Conservation (phyloP, 495 filamentous ascomycete genomes). For the Terfezia boudieri region DNA sequence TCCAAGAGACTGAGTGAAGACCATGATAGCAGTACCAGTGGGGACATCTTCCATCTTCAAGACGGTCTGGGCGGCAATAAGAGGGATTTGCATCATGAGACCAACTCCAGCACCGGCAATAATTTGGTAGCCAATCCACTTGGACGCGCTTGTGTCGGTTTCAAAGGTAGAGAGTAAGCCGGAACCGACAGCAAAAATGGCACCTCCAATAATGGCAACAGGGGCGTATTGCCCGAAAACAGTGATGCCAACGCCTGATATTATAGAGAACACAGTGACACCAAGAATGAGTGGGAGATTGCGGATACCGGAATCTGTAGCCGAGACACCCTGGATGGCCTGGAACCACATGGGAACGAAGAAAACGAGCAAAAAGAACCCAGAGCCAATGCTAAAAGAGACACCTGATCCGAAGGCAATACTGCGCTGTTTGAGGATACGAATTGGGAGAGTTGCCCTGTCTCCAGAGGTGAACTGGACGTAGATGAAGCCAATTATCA, state of each 20-base stretch:
- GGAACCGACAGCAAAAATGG: slow-evolving; percentile 40
- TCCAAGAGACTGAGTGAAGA: slow-evolving; percentile 51
- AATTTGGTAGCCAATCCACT: slow-evolving; percentile 58
- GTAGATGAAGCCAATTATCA: slow-evolving; percentile 37
- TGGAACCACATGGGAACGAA: slow-evolving; percentile 84
- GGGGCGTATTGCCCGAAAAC: slow-evolving; percentile 54
- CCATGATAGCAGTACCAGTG: slow-evolving; percentile 39
- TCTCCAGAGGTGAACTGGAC: slow-evolving; percentile 47
- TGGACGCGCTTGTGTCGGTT: slow-evolving; percentile 26
- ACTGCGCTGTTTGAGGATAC: slow-evolving; percentile 49
- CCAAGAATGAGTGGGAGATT: slow-evolving; percentile 51
- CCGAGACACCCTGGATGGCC: slow-evolving; percentile 45
- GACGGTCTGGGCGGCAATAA: slow-evolving; percentile 48
- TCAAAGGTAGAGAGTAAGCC: slow-evolving; percentile 46
- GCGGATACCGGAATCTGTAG: slow-evolving; percentile 51
- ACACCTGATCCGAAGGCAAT: slow-evolving; percentile 35
- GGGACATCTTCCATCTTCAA: slow-evolving; percentile 39
- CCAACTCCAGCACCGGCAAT: slow-evolving; percentile 49
- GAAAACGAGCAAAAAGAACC: slow-evolving; percentile 46
- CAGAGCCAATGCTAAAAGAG: slow-evolving; percentile 32
- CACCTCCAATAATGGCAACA: slow-evolving; percentile 39
- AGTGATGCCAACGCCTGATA: slow-evolving; percentile 38
- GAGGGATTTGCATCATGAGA: slow-evolving; percentile 40
- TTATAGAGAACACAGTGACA: slow-evolving; percentile 36
- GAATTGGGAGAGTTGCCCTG: slow-evolving; percentile 52